These are phyloP conservation scores for Psilocybe tampanensis DNA, from an alignment of 768 basidiomycete species.

Conservation along the genomic window DNA sequence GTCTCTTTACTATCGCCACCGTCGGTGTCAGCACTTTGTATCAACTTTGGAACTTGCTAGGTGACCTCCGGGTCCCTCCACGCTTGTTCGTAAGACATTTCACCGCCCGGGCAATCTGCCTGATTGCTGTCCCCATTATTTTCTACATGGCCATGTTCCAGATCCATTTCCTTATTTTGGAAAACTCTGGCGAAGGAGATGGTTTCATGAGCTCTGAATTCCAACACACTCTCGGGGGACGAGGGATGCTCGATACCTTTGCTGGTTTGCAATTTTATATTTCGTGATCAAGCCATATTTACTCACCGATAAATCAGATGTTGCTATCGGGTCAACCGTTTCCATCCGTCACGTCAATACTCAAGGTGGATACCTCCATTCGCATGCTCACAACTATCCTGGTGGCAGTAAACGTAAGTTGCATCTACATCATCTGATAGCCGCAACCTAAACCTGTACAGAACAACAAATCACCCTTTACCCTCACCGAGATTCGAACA, in stretches of 20 bases:
- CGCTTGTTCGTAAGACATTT: conserved; percentile 83
- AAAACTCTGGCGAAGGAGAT: conserved; percentile 93
- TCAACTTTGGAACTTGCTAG: conserved; percentile 89
- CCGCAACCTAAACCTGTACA: conserved; percentile 30
- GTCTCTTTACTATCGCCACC: conserved; percentile 96
- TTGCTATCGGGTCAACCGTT: conserved; percentile 82
- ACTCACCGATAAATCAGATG: conserved; percentile 47
- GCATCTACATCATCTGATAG: background rate
- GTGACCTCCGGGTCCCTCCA: conserved; percentile 80
- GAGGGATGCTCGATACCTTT: conserved; percentile 90
- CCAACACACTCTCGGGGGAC: conserved; percentile 91
- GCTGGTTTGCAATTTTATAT: conserved; percentile 53
- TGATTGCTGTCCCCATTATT: conserved; percentile 79
- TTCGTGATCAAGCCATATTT: background rate
- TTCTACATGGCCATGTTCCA: conserved; percentile 99
- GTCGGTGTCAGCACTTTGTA: conserved; percentile 82
- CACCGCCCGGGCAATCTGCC: conserved; percentile 83
- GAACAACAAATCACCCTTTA: conserved; percentile 99
- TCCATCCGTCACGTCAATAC: conserved; percentile 92
- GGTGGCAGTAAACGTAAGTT: conserved; percentile 81
- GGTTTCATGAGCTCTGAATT: conserved; percentile 99
- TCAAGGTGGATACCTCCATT: conserved; percentile 98
- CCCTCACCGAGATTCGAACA: conserved; percentile 97
- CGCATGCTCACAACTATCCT: conserved; percentile 89
- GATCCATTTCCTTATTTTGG: conserved; percentile 89